Evolutionary conservation across 2,329 filamentous ascomycete genomes (phyloP).

Genomic region (Chaetomium olivaceum): DNA sequence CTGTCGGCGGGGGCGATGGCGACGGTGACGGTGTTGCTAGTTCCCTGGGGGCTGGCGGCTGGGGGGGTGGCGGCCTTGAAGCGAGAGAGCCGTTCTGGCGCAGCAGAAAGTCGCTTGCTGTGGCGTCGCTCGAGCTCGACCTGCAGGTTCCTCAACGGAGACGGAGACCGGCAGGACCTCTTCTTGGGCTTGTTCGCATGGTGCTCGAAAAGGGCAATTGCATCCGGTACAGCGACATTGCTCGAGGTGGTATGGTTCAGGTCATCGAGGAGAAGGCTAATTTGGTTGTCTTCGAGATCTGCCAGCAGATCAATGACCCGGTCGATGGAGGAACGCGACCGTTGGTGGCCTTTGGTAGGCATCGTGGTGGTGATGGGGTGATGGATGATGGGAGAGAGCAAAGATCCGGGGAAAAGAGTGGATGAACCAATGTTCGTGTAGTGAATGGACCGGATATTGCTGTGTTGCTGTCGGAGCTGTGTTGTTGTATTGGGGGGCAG

Average conservation of each 20-base stretch:
- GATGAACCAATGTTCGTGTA: background rate
- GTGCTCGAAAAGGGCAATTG: conserved; percentile 33
- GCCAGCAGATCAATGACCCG: conserved; percentile 35
- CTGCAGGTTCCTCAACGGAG: conserved; percentile 30
- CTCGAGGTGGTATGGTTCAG: conserved; percentile 34
- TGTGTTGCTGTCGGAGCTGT: background rate
- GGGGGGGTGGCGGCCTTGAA: conserved; percentile 14
- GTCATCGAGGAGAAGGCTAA: conserved; percentile 34
- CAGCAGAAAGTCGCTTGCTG: conserved; percentile 33
- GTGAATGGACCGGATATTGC: background rate
- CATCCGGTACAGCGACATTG: conserved; percentile 34
- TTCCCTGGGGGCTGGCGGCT: conserved; percentile 8
- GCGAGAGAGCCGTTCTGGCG: conserved; percentile 21
- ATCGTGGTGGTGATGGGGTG: conserved; percentile 17
- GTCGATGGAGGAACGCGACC: conserved; percentile 34
- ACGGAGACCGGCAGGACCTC: conserved; percentile 24
- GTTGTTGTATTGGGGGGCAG: background rate
- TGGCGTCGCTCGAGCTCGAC: conserved; percentile 33
- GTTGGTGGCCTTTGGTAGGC: conserved; percentile 31
- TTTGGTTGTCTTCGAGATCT: conserved; percentile 33
- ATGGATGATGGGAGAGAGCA: background rate
- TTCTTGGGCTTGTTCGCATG: conserved; percentile 24
- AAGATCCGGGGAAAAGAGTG: conserved; percentile 7
- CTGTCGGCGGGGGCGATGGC: background rate
- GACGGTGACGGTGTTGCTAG: background rate